phyloP scores from a whole-genome alignment of 257 asterid species.

The Thymus quinquecostatus region DNA sequence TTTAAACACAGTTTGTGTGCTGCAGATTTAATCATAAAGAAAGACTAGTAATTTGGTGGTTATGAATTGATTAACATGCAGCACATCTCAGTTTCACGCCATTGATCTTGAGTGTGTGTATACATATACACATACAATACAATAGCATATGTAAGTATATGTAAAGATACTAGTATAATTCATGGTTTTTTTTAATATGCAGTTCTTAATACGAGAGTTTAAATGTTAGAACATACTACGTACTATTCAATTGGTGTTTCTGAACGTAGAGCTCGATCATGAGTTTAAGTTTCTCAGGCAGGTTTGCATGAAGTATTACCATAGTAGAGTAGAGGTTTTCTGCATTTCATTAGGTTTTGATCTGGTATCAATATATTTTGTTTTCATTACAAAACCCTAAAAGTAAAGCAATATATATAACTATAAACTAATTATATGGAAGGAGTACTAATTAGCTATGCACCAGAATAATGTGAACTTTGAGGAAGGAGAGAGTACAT shows the following conservation, averaged over 20 bases:
- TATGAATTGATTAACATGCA: background rate
- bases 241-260: background rate
- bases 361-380: no score
- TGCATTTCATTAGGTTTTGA: background rate
- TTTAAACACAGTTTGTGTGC: background rate
- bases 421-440: no score
- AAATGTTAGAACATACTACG: no score
- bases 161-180: background rate
- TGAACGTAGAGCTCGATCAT: background rate
- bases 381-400: no score
- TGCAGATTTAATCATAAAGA: background rate
- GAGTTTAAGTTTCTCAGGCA: background rate
- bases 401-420: no score
- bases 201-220: no score
- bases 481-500: background rate
- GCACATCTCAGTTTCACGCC: background rate
- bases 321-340: background rate
- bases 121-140: background rate
- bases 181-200: no score
- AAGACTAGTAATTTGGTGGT: background rate
- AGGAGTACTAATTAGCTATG: background rate
- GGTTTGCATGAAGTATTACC: no score
- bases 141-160: background rate
- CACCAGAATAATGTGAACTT: background rate
- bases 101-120: background rate